Base-by-base conservation (phyloP, 768 basidiomycete genomes). In the Naematelia encephala region DNA sequence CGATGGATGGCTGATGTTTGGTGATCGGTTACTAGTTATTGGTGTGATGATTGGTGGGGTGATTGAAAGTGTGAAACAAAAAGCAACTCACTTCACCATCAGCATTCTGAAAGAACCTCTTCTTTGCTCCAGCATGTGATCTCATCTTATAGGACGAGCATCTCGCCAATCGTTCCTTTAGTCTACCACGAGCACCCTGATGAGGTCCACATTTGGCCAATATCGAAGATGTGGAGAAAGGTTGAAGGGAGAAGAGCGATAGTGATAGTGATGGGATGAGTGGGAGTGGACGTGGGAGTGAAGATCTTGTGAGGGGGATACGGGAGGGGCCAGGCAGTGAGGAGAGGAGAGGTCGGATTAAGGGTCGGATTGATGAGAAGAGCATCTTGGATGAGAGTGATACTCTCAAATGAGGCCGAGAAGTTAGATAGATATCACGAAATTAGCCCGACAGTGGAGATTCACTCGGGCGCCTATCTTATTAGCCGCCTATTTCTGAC, bases 61-160 rank as follows among this genome's bases (percentile, higher is more conserved):
- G 8, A 39, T 8, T 8, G 34, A 8, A 39, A 16, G 8, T 16
- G 34, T 16, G 8, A 39, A 39, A 16, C 16, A 39, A 39, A 39
- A 39, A 47, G 5, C n/a, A 21, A 59, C 62, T 63, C 48, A 66
- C 64, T 53, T 54, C n/a, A 48, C 64, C 64, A 13, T 47, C 44
- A 23, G 57, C 57, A 23, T 47, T 70, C 2, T 66, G 60, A 46
- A 65, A 73, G 64, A 74, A 79, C 47, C 78, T 46, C 69, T 79
- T 79, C 23, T 77, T 76, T 3, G 77, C 68, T 3, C 78, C 78
- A 34, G 74, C 66, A 59, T 79, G 77, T 2, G 77, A 77, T 61
- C 78, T 79, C 27, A 78, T 59, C 64, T 79, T 78, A 44, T 67
- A 59, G 22, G 61, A 52, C 22, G 51, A 3, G 23, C 19, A 19